Evolutionary conservation across 2,329 filamentous ascomycete genomes (phyloP).

Genomic region (Trichoderma endophyticum): DNA sequence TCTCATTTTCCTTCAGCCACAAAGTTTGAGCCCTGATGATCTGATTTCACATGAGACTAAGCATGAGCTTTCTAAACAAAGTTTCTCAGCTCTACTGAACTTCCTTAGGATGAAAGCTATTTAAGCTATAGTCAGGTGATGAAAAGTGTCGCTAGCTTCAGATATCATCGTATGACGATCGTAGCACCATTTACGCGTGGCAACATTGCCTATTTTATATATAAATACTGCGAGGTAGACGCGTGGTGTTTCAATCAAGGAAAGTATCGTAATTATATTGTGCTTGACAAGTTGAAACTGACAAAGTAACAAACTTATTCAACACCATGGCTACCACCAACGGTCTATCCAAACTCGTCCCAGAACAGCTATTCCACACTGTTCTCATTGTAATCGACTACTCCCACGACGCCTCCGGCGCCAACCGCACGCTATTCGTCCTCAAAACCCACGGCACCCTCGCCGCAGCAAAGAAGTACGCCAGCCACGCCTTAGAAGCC

Average conservation of each 20-base stretch:
- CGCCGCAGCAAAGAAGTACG: constrained; percentile 36
- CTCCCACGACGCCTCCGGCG: constrained; percentile 26
- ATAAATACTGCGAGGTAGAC: not conserved
- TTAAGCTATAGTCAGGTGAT: not conserved
- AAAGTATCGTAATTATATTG: not conserved
- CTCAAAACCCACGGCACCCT: constrained; percentile 39
- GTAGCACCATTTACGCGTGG: not conserved
- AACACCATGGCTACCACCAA: not conserved
- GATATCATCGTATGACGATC: not conserved
- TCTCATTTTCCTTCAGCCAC: not conserved
- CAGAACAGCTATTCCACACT: constrained; percentile 38
- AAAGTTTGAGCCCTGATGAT: not conserved
- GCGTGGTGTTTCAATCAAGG: not conserved
- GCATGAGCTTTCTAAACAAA: not conserved
- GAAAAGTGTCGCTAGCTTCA: not conserved
- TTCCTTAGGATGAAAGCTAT: not conserved
- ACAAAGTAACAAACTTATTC: not conserved
- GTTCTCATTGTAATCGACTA: constrained; percentile 34
- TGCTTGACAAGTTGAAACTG: not conserved
- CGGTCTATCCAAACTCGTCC: not conserved
- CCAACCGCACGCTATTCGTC: constrained; percentile 33
- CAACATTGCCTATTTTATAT: not conserved
- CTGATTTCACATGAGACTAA: not conserved
- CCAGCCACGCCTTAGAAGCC: constrained; percentile 29
- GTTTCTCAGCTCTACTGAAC: not conserved